phyloP scores from a whole-genome alignment of 106 monocot genomes.

The Ottelia alismoides region DNA sequence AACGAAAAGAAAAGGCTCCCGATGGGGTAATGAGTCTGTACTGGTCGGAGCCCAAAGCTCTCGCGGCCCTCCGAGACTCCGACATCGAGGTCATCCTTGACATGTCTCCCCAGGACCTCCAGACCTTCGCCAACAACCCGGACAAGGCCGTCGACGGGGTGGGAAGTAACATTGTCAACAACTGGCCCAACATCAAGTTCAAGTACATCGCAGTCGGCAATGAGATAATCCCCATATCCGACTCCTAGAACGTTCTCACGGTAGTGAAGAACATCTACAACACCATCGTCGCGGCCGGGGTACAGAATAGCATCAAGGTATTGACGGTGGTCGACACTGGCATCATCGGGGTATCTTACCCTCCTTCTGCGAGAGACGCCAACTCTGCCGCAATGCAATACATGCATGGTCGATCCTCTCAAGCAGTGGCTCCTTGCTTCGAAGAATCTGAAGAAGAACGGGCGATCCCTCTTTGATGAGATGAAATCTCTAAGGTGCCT shows the following conservation, averaged over 20 bases:
- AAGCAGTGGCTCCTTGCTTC: too few relatives aligned
- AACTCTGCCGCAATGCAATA: background rate
- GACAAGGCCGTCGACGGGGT: constrained; percentile 5
- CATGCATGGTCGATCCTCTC: too few relatives aligned
- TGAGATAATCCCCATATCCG: constrained; percentile 10
- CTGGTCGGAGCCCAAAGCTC: background rate
- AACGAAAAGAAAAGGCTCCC: too few relatives aligned
- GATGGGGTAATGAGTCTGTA: constrained; percentile 17
- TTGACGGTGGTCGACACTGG: constrained; percentile 4
- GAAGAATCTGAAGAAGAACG: too few relatives aligned
- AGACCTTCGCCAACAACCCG: background rate
- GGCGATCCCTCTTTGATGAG: too few relatives aligned
- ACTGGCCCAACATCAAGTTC: constrained; percentile 8
- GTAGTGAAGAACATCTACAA: constrained; percentile 11
- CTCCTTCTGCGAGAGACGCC: constrained; percentile 4
- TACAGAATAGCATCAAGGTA: constrained; percentile 11
- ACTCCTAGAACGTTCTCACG: constrained; percentile 4
- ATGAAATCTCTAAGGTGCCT: too few relatives aligned
- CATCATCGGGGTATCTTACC: constrained; percentile 7
- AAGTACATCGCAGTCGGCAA: constrained; percentile 19
- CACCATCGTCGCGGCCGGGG: constrained; percentile 3
- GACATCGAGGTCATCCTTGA: constrained; percentile 8
- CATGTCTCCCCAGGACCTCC: constrained; percentile 1
- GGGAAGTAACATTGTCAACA: background rate
- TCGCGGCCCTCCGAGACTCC: constrained; percentile 10